Evolutionary conservation across 495 filamentous ascomycete species (phyloP).

Genomic region (Sporormia fimetaria): DNA sequence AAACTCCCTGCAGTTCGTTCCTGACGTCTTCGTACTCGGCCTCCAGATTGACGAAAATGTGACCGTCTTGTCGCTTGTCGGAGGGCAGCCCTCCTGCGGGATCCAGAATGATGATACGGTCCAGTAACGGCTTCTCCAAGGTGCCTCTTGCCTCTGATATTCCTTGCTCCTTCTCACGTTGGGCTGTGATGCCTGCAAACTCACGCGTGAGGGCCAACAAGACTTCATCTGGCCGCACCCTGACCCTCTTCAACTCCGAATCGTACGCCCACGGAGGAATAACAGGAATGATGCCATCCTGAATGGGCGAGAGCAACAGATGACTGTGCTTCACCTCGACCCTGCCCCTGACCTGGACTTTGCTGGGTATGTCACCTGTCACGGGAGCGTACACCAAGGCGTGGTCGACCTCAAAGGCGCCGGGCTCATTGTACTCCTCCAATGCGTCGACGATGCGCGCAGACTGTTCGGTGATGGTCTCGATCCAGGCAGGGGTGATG

Average conservation of each 20-base stretch:
- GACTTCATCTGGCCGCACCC: conserved; percentile 52
- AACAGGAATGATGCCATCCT: conserved; percentile 65
- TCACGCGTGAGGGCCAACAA: conserved; percentile 61
- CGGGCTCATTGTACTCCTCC: conserved; percentile 50
- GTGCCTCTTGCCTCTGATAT: conserved; percentile 3
- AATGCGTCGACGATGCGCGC: conserved; percentile 66
- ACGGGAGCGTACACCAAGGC: conserved; percentile 40
- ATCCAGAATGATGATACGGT: conserved; percentile 83
- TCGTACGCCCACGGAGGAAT: conserved; percentile 56
- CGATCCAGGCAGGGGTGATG: conserved; percentile 31
- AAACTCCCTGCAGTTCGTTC: conserved; percentile 39
- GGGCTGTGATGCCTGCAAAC: conserved; percentile 44
- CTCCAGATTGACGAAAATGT: conserved; percentile 91
- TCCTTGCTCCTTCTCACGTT: neutral
- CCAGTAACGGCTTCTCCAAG: conserved; percentile 47
- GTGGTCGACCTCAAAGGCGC: conserved; percentile 58
- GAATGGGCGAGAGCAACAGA: conserved; percentile 55
- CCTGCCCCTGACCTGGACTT: conserved; percentile 20
- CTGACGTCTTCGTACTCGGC: conserved; percentile 68
- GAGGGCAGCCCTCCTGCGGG: conserved; percentile 78
- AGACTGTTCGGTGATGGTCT: conserved; percentile 48
- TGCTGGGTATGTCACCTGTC: conserved; percentile 24
- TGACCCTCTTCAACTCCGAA: conserved; percentile 41
- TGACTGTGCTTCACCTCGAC: conserved; percentile 45
- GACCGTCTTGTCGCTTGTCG: conserved; percentile 50